Base-by-base conservation (phyloP, 2,329 filamentous ascomycete genomes). In the Dothistroma septosporum region DNA sequence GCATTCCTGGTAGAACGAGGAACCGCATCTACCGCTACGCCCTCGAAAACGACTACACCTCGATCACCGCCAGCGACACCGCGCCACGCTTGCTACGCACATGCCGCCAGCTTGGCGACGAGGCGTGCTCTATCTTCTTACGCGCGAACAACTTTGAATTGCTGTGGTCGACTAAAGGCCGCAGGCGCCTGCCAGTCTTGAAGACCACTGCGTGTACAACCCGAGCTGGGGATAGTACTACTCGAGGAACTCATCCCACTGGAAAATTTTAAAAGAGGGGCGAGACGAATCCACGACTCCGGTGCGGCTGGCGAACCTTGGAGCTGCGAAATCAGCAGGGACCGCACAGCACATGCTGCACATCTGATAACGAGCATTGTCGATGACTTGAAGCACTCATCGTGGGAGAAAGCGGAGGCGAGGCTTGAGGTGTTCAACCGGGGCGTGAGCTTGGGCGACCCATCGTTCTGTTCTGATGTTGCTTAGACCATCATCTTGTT, bases 41-140 rank as follows among this genome's bases (percentile, higher is more conserved):
- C 2, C 68, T 76, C 21, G 65, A 71, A 1, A 55, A 68, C 0
- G 57, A 69, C 6, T 57, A 58, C 10, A 63, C 80, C 31, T 64
- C 70, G 53, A 75, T 80, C 46, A 46, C 64, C 7, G 68, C 71
- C 2, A 41, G 55, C 10, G 71, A 72, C 37, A 74, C 79, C 50
- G 58, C 66, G 41, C 74, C 75, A 1, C 75, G 76, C 14, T 74
- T 82, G 44, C 71, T 82, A 32, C 70, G 75, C 19, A 77, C 76
- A 7, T 80, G 77, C 67, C 75, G 71, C 53, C 66, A 75, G 16
- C 71, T 80, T 12, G 57, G 57, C 54, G 10, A 73, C 22, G 79
- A 82, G 72, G 78, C 72, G 22, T 74, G 75, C 46, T 74, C 69
- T 24, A 71, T 81, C 31, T 70, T 81, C 4, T 81, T 81, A 56